A percentile compares a stretch with the other conserved stretches of the same genome.
Conservation (phyloP, 2,329 filamentous ascomycete genomes). For the Raffaelea deltoideospora region DNA sequence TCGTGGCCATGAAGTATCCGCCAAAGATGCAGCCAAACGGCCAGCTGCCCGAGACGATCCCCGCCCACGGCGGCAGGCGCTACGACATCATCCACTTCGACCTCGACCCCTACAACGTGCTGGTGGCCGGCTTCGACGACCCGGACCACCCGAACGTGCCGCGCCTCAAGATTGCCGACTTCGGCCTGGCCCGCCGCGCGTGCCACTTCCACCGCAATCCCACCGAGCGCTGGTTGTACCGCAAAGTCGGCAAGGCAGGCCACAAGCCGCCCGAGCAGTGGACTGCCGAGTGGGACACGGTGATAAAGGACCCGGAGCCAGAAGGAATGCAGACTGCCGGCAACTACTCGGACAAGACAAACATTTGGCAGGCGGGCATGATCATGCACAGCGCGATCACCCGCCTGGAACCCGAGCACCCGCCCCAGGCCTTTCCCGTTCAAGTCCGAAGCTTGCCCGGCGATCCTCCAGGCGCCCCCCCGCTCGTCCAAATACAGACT, state of each 20-base stretch:
- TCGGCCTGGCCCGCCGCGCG: constrained; percentile 1
- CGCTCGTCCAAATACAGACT: too few relatives aligned
- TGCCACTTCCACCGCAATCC: background rate
- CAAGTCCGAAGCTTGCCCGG: too few relatives aligned
- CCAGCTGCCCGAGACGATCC: background rate
- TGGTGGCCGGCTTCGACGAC: constrained; percentile 2
- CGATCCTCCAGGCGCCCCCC: too few relatives aligned
- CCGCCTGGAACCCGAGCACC: background rate
- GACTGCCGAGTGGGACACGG: constrained; percentile 7
- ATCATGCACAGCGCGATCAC: constrained; percentile 4
- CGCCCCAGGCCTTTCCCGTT: too few relatives aligned
- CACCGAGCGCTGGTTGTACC: background rate
- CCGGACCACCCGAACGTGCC: constrained; percentile 1
- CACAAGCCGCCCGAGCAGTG: constrained; percentile 8
- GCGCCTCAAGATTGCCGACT: constrained; percentile 7
- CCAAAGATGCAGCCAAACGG: background rate
- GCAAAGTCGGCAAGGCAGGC: constrained; percentile 3
- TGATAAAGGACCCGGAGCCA: background rate
- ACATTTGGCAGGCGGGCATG: constrained; percentile 8
- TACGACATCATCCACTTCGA: constrained; percentile 10
- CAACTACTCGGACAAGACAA: constrained; percentile 5
- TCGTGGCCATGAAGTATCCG: constrained; percentile 8
- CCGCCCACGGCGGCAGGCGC: background rate
- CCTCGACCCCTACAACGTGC: constrained; percentile 9
- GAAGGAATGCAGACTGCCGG: constrained; percentile 2